These are phyloP conservation scores for Hyaloscypha hepaticicola DNA, from an alignment of 495 filamentous ascomycete genomes.

Conservation along the genomic window DNA sequence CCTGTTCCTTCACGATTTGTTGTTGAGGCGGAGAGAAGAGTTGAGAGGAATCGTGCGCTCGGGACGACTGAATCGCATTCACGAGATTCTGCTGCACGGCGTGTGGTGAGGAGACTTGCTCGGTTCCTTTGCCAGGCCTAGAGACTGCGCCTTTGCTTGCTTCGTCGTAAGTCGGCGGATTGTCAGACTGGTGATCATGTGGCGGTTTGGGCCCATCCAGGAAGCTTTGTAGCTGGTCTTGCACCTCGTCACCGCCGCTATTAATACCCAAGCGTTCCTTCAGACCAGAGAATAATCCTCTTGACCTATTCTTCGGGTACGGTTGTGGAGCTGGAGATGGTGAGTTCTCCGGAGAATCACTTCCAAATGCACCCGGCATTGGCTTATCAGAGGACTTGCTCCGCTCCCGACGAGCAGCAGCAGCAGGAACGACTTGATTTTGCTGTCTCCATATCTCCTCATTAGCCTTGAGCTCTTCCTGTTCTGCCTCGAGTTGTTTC, in stretches of 20 bases:
- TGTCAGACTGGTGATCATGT: conserved; percentile 10
- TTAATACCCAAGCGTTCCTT: conserved; percentile 66
- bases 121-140: conserved; percentile 20
- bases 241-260: conserved; percentile 34
- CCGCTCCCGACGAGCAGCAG: conserved; percentile 25
- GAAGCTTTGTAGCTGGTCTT: conserved; percentile 43
- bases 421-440: conserved; percentile 29
- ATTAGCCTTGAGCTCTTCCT: conserved; percentile 59
- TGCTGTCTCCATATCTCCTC: conserved; percentile 56
- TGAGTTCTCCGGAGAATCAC: conserved; percentile 42
- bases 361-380: conserved; percentile 71
- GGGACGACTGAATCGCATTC: conserved; percentile 78
- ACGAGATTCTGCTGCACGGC: conserved; percentile 64
- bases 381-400: conserved; percentile 26
- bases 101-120: conserved; percentile 53
- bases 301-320: conserved; percentile 30
- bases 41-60: conserved; percentile 69
- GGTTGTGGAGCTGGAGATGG: conserved; percentile 23
- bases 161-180: conserved; percentile 28
- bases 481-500: conserved; percentile 75
- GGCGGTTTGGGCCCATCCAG: conserved; percentile 29
- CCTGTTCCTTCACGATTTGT: conserved; percentile 75
- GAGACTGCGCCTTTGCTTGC: conserved; percentile 2
- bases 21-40: conserved; percentile 70
- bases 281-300: conserved; percentile 63